Evolutionary conservation across 345 rosid genomes (phyloP), one percentile per base, ranked within the genome.

Genomic region (Adansonia digitata): DNA sequence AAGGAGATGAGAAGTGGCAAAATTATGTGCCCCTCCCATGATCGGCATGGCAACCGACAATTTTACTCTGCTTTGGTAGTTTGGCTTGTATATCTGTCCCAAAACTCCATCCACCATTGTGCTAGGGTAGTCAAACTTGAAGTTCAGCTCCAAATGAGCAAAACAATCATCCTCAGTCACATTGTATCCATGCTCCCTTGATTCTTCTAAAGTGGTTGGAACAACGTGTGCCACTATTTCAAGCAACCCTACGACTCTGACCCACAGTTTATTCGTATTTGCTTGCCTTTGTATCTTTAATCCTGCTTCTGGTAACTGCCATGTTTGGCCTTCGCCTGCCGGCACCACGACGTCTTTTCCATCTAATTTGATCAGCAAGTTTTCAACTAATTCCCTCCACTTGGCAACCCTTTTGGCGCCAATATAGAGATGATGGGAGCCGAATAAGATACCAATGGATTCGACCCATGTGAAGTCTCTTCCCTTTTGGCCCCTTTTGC

Each of bases 381-480:
- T 88, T 73, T 91, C 91, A 1, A 77, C 26, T 18, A 87, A 79
- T 14, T 67, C 59, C 67, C 85, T 77, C 97, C 97, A 89, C 14
- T 64, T 57, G 9, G 86, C 81, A 26, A 86, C 70, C 79, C 69
- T 75, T 0, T 81, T 63, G 18, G 94, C 94, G 64, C 88, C 91
- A 0, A 89, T 81, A 35, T 93, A 88, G 81, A 89, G 88, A n/a
- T 76, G 80, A 55, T 82, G 79, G 6, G 88, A 78, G 31, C 80
- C 80, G 34, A 84, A 88, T 65, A 90, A 80, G 10, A 90, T 53
- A 14, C 95, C 95, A 0, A 86, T 22, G 11, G 74, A 52, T 70
- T 87, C 90, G 60, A 90, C 88, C 95, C 92, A 90, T 5, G 95
- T 88, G 77, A 83, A 88, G 81, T 90, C 92, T 71, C 92, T 75